Percentiles rank a stretch among this genome's conserved stretches.
These are phyloP conservation scores for Thraustochytrium sp. DNA, from an alignment of 352 stramenopile species.

Conservation along the genomic window DNA sequence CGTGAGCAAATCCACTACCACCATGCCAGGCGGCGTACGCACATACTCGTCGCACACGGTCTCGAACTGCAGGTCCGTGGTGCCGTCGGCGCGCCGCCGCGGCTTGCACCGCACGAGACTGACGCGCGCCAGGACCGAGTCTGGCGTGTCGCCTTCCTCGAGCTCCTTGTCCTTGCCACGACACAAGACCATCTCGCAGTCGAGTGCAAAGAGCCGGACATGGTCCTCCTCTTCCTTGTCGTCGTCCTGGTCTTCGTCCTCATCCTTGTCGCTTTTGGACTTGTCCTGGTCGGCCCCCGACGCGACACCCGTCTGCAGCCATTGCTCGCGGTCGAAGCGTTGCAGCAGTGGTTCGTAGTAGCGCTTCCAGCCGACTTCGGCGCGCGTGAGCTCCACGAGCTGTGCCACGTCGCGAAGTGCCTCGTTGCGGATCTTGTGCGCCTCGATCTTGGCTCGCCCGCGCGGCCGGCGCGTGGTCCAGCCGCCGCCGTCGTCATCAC, in stretches of 20 bases:
- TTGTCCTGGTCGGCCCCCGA: not conserved
- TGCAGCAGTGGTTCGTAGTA: not conserved
- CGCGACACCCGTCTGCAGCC: not conserved
- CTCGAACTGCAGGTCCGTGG: not conserved
- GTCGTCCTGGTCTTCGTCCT: not conserved
- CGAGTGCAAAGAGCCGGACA: not conserved
- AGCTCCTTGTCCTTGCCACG: not conserved
- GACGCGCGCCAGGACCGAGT: constrained; percentile 4
- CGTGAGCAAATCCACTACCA: constrained; percentile 11
- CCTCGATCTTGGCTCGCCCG: not conserved
- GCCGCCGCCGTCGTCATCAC: not conserved
- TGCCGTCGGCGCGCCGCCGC: not conserved
- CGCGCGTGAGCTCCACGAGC: not conserved
- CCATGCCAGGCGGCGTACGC: not conserved
- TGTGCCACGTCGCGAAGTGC: not conserved
- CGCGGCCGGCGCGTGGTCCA: not conserved
- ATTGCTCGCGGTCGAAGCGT: not conserved
- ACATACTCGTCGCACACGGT: constrained; percentile 2
- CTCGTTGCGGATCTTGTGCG: not conserved
- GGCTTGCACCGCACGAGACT: constrained; percentile 9
- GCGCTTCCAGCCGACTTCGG: not conserved
- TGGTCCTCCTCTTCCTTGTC: not conserved
- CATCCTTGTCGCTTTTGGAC: not conserved
- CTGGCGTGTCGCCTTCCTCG: not conserved
- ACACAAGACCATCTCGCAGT: constrained; percentile 37